phyloP scores from a whole-genome alignment of 2,329 filamentous ascomycete species.

The Beauveria caledonica region DNA sequence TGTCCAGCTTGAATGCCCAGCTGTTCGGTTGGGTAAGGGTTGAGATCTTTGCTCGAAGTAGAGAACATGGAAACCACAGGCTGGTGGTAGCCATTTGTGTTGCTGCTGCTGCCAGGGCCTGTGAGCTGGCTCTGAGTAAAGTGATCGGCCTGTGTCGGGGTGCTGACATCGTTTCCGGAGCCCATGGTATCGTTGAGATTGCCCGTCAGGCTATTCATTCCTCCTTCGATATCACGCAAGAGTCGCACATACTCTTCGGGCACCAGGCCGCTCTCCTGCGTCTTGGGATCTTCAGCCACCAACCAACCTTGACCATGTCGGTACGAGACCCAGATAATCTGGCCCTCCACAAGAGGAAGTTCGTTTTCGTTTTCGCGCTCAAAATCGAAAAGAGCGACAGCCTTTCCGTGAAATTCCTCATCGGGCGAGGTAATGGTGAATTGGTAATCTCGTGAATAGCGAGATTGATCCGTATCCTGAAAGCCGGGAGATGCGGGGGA shows the following conservation, averaged over 20 bases:
- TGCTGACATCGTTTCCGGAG: constrained; percentile 48
- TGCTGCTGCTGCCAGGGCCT: constrained; percentile 29
- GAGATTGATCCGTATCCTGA: constrained; percentile 58
- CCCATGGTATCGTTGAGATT: constrained; percentile 40
- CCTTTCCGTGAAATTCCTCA: constrained; percentile 96
- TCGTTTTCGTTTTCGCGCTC: constrained; percentile 94
- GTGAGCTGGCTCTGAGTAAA: constrained; percentile 37
- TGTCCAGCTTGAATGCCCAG: constrained; percentile 55
- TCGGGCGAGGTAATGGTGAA: constrained; percentile 93
- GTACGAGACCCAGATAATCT: constrained; percentile 94
- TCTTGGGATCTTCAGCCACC: constrained; percentile 91
- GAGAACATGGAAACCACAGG: constrained; percentile 62
- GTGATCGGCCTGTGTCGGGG: constrained; percentile 55
- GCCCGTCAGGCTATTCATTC: constrained; percentile 64
- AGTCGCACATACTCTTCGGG: constrained; percentile 94
- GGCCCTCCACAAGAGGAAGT: constrained; percentile 82
- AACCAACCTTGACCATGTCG: constrained; percentile 95
- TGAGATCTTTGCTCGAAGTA: constrained; percentile 60
- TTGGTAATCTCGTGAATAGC: constrained; percentile 86
- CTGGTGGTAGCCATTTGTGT: constrained; percentile 57
- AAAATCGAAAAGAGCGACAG: constrained; percentile 92
- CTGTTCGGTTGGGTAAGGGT: constrained; percentile 59
- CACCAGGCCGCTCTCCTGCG: constrained; percentile 86
- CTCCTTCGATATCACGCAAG: constrained; percentile 86
- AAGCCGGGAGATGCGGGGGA: constrained; percentile 50